Evolutionary conservation across 768 basidiomycete species (phyloP).

Genomic region (Trametopsis cervina): DNA sequence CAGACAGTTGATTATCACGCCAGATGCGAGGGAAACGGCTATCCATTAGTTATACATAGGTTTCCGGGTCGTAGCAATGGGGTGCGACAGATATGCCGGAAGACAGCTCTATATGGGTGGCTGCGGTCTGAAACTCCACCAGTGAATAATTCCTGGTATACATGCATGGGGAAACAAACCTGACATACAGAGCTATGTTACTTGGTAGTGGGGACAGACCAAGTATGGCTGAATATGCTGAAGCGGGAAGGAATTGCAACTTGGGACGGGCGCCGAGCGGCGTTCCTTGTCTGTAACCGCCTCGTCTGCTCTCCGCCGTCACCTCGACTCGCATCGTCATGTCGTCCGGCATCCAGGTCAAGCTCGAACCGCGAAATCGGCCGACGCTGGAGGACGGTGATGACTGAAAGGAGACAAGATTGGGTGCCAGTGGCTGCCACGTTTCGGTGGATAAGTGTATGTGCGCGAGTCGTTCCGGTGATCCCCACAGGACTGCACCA

Average conservation of each 20-base stretch:
- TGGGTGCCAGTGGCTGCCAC: background rate
- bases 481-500: background rate
- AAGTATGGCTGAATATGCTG: background rate
- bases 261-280: background rate
- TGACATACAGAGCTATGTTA: background rate
- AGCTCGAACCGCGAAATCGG: background rate
- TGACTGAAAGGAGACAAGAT: background rate
- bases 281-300: background rate
- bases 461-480: background rate
- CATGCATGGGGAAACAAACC: background rate
- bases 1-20: background rate
- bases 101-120: background rate
- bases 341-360: background rate
- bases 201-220: background rate
- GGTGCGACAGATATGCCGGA: background rate
- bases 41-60: background rate
- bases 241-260: background rate
- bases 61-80: background rate
- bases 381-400: background rate
- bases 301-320: background rate
- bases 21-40: too few species aligned
- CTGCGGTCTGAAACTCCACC: background rate
- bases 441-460: too few species aligned
- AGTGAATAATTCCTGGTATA: background rate
- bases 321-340: background rate